phyloP scores from a whole-genome alignment of 176 grass and related monocot species.

The Phoenix dactylifera region DNA sequence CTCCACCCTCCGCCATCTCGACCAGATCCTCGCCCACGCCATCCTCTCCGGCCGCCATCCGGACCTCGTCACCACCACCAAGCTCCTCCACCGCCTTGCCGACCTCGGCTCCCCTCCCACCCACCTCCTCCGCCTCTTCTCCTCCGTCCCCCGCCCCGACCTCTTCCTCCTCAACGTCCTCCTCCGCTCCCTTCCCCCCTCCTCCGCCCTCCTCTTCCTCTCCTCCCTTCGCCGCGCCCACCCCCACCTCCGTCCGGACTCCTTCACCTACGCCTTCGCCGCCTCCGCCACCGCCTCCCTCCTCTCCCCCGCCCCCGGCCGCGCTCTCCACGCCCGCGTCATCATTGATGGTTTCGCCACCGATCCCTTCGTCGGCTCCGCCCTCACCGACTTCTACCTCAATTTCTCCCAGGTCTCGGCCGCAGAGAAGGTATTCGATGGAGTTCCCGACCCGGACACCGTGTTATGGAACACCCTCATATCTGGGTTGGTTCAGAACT shows the following conservation, averaged over 20 bases:
- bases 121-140: conserved; percentile 21
- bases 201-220: background rate
- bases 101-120: conserved; percentile 12
- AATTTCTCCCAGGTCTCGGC: conserved; percentile 8
- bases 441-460: conserved; percentile 16
- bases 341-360: conserved; percentile 11
- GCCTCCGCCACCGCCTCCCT: background rate
- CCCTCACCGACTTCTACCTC: conserved; percentile 8
- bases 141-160: conserved; percentile 12
- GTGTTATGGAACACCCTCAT: conserved; percentile 25
- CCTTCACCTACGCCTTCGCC: conserved; percentile 12
- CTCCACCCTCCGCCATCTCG: conserved; percentile 9
- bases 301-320: background rate
- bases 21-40: conserved; percentile 20
- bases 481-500: conserved; percentile 17
- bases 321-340: conserved; percentile 7
- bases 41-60: conserved; percentile 7
- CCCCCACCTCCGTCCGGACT: conserved; percentile 4
- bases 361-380: conserved; percentile 20
- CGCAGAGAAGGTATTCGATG: conserved; percentile 20
- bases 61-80: conserved; percentile 18
- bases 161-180: conserved; percentile 23
- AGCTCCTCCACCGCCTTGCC: conserved; percentile 14
- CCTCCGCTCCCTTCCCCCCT: conserved; percentile 14
- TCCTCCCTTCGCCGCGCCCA: conserved; percentile 1